Evolutionary conservation across 106 monocot genomes (phyloP), one percentile per base, ranked within the genome.

Genomic region (Triglochin maritima): DNA sequence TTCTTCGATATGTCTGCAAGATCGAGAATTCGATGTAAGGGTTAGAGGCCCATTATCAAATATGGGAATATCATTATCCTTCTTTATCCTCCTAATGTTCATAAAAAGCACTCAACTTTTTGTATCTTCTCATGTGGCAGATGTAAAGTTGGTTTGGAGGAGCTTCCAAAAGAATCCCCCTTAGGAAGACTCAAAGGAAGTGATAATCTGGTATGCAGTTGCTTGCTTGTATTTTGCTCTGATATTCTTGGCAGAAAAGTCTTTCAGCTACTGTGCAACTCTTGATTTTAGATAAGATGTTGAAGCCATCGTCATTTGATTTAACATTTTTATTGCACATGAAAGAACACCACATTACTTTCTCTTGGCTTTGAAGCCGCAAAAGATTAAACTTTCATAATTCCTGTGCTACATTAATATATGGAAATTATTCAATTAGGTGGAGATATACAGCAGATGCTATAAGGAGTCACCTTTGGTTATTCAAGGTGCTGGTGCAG

Each of bases 401-500:
- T 29, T 29, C 29, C 29, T 1, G 29, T 29, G 29, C 29, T 29
- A 8, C 17, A 41, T 17, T 50, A 6, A 7, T 9, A 66, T 49
- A 53, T 66, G 16, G 29, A 29, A 29, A 29, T 29, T 53, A 14
- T 59, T 7, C 17, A 47, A 76, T 60, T 78, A 98, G 96, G 91
- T 91, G 54, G 96, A 91, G 76, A 81, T 98, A 77, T 98, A 91
- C 77, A 98, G 96, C 82, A 84, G 91, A 58, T 98, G 96, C 62
- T 98, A 98, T 69, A 80, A 79, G 71, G 79, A 79, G 3, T 83
- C 88, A 2, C 96, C 96, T 52, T 59, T 98, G 67, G 96, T 91
- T 71, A 98, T 98, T 62, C 96, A 98, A 66, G 96, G 96, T 17
- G 91, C 96, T 68, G 96, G 96, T 68, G 96, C 96, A 51, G 96